A percentile compares a stretch with the other conserved stretches of the same genome.
Conservation (phyloP, 2,329 filamentous ascomycete genomes). For the Aaosphaeria pasadenensis region DNA sequence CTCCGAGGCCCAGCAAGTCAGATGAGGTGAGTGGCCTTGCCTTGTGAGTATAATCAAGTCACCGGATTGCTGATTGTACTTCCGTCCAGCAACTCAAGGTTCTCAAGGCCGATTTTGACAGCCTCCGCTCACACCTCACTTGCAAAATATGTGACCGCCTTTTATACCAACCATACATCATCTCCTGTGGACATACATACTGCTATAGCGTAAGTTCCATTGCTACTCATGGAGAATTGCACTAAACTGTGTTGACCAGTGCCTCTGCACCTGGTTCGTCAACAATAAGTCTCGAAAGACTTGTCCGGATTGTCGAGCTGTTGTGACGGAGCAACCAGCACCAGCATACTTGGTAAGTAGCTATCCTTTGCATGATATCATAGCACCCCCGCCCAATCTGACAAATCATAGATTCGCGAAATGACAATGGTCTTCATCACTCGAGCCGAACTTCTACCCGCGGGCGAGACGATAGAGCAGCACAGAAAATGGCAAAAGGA, state of each 20-base stretch:
- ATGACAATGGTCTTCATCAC: conserved; percentile 62
- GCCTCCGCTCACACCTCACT: conserved; percentile 59
- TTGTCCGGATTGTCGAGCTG: conserved; percentile 65
- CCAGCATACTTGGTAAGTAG: conserved; percentile 60
- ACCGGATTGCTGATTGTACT: conserved; percentile 14
- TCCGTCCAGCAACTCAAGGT: conserved; percentile 35
- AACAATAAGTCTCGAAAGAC: conserved; percentile 58
- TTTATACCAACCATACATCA: conserved; percentile 67
- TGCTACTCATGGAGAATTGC: not conserved
- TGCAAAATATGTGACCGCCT: conserved; percentile 68
- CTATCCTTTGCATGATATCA: not conserved
- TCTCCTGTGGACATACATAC: conserved; percentile 68
- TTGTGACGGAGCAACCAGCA: conserved; percentile 57
- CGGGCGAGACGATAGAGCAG: conserved; percentile 61
- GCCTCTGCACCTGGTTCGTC: conserved; percentile 55
- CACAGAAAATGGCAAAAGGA: conserved; percentile 57
- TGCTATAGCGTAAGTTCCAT: conserved; percentile 60
- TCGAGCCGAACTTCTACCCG: conserved; percentile 59
- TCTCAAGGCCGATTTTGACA: conserved; percentile 54
- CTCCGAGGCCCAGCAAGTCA: conserved; percentile 27
- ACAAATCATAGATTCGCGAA: conserved; percentile 55
- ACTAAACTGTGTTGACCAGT: conserved; percentile 43
- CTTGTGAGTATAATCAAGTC: too few species aligned
- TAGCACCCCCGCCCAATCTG: not conserved
- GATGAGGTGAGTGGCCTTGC: conserved; percentile 28